Evolutionary conservation across 805 yeast species (phyloP).

Genomic region (Lachancea sp.): DNA sequence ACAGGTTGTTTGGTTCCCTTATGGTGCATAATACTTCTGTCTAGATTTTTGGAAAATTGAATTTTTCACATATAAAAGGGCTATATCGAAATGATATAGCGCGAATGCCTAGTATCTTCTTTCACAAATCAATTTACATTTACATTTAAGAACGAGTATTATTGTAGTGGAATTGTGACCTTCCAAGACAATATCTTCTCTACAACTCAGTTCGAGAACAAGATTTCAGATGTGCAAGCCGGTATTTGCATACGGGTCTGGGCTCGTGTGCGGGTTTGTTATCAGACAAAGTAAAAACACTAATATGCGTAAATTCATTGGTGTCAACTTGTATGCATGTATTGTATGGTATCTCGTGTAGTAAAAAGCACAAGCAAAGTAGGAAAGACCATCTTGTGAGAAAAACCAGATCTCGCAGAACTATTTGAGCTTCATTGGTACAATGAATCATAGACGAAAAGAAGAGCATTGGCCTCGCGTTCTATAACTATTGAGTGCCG

Average conservation of each 20-base stretch:
- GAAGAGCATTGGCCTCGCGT: too few species aligned
- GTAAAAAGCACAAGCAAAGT: too few species aligned
- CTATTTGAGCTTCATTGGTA: too few species aligned
- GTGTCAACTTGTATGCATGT: too few species aligned
- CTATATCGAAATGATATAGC: neutral
- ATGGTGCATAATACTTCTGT: neutral
- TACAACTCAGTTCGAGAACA: slow-evolving; percentile 35
- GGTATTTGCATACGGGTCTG: neutral
- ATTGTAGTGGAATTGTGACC: slow-evolving; percentile 35
- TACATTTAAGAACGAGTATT: slow-evolving; percentile 32
- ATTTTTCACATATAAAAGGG: slow-evolving; percentile 5
- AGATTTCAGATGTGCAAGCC: slow-evolving; percentile 5
- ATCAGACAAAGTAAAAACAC: neutral
- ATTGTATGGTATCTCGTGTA: too few species aligned
- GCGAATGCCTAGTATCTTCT: neutral
- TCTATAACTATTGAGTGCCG: too few species aligned
- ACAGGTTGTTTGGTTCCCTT: too few species aligned
- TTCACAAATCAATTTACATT: slow-evolving; percentile 21
- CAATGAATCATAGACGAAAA: too few species aligned
- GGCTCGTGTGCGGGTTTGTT: slow-evolving; percentile 2
- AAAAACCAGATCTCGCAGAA: too few species aligned
- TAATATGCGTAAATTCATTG: too few species aligned
- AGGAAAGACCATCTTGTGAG: too few species aligned
- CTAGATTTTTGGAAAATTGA: neutral
- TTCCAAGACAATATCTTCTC: slow-evolving; percentile 33